Evolutionary conservation across 148 eudicot species (phyloP), one percentile per base, ranked within the genome.

Genomic region (Fallopia convolvulus): DNA sequence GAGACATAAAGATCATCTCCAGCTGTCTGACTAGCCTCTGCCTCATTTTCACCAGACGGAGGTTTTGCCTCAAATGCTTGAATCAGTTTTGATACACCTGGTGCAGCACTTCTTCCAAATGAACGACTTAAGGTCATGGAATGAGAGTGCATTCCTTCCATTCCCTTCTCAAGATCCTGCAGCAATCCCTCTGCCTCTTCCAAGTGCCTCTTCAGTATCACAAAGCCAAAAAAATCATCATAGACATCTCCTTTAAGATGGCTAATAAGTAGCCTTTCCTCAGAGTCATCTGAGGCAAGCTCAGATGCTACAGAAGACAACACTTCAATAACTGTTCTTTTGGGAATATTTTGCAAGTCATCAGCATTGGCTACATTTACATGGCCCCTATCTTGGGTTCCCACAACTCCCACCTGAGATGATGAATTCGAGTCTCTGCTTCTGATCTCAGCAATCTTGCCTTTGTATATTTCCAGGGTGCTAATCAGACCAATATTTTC

Each of bases 61-160:
- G 76, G 60, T 83, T 91, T 89, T 60, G 96, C 83, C 86, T 95
- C 99, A 81, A 92, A 94, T 70, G 93, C 96, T 83, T 90, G 96
- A 84, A 92, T 91, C 85, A 92, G 79, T 82, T 85, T 87, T 73
- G 94, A 92, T 75, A 92, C 88, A 33, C 87, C 93, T 58, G 97
- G 84, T 49, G 85, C 76, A 65, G 77, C 86, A 79, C 32, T 81
- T 77, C 87, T 86, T 77, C 75, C 83, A 75, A 76, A 77, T 60
- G 88, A 85, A 63, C 71, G 83, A 72, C 87, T 85, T 61, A 84
- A 85, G 46, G 87, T 79, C 78, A 74, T 74, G 58, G 81, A 84
- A 41, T 86, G 84, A 77, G 83, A 79, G 79, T 90, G 87, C 90
- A 92, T 83, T 30, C 70, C 85, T 49, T 91, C 89, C 82, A 91